phyloP scores from a whole-genome alignment of 805 yeast genomes.

The Candida quercuum region DNA sequence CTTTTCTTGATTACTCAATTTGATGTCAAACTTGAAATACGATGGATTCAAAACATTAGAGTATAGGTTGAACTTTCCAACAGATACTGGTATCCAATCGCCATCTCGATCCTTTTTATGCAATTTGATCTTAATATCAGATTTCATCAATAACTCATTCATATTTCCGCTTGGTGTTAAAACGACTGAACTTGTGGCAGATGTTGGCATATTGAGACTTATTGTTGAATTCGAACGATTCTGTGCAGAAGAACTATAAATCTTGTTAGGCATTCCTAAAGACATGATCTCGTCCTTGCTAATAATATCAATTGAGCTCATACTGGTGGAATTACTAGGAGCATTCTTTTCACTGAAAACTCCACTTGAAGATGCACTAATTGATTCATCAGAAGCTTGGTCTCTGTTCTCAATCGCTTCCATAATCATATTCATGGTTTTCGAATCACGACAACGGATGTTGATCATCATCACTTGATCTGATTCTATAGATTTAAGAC shows the following conservation, averaged over 20 bases:
- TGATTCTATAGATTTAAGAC: constrained; percentile 9
- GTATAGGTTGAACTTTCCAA: constrained; percentile 17
- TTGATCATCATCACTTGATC: constrained; percentile 15
- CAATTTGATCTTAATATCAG: constrained; percentile 17
- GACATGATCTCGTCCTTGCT: constrained; percentile 5
- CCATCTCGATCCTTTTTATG: constrained; percentile 19
- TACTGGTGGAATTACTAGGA: constrained; percentile 22
- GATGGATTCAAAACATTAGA: constrained; percentile 17
- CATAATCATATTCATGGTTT: constrained; percentile 6
- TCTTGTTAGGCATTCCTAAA: constrained; percentile 3
- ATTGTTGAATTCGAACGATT: constrained; percentile 11
- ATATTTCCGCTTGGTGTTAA: no score
- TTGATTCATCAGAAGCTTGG: constrained; percentile 1
- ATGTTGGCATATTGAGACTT: constrained; percentile 6
- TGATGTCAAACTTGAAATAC: constrained; percentile 15
- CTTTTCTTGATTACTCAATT: constrained; percentile 3
- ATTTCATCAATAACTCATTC: constrained; percentile 15
- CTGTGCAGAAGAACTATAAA: background rate
- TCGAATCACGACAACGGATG: constrained; percentile 17
- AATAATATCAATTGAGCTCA: constrained; percentile 12
- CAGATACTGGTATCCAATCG: constrained; percentile 23
- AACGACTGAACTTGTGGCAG: no score
- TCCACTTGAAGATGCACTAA: constrained; percentile 5
- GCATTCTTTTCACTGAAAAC: constrained; percentile 14
- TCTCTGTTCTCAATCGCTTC: constrained; percentile 10